phyloP scores from a whole-genome alignment of 805 yeast species.

The Hanseniaspora singularis region DNA sequence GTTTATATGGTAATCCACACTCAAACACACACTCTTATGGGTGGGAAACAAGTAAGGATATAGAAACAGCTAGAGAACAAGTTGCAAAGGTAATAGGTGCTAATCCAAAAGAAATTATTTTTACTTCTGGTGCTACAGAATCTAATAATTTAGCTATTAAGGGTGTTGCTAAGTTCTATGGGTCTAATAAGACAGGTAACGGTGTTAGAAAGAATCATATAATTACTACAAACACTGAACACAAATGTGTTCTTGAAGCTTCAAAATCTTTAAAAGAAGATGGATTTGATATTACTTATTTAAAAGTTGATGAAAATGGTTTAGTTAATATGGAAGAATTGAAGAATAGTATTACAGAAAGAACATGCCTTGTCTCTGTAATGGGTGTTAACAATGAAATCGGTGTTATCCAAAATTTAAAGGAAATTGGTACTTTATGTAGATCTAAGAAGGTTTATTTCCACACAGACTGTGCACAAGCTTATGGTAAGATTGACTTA shows the following conservation, averaged over 20 bases:
- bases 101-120: constrained; percentile 90
- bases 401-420: constrained; percentile 92
- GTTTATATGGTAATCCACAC: constrained; percentile 95
- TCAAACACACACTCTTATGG: constrained; percentile 95
- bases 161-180: constrained; percentile 91
- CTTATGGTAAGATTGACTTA: constrained; percentile 82
- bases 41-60: constrained; percentile 94
- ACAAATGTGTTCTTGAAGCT: constrained; percentile 96
- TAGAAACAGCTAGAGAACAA: constrained; percentile 73
- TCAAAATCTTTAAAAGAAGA: constrained; percentile 91
- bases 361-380: constrained; percentile 77
- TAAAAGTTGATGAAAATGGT: constrained; percentile 75
- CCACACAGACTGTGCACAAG: constrained; percentile 98
- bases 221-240: constrained; percentile 94
- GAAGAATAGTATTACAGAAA: constrained; percentile 75
- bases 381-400: constrained; percentile 98
- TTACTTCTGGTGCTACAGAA: constrained; percentile 97
- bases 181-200: constrained; percentile 36
- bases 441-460: constrained; percentile 79
- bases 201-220: constrained; percentile 58
- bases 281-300: constrained; percentile 89
- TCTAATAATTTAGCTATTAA: constrained; percentile 88
- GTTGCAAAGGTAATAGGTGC: constrained; percentile 80
- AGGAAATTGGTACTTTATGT: constrained; percentile 84
- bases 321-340: constrained; percentile 65